These are phyloP conservation scores for Polyrhizophydium stewartii DNA, from an alignment of 371 early-diverging fungal genomes.

Conservation along the genomic window DNA sequence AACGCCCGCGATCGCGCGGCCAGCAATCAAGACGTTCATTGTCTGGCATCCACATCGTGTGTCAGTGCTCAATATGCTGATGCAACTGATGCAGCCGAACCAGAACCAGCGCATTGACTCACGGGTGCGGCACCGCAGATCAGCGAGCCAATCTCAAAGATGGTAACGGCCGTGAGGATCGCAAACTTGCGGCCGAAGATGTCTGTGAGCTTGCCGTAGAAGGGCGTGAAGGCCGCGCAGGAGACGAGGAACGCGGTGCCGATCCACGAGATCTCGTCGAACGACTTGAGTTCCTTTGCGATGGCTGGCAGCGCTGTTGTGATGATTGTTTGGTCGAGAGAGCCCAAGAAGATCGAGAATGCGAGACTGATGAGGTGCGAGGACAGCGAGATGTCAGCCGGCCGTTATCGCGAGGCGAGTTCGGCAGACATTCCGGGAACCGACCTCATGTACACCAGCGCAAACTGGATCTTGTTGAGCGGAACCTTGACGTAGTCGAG, in stretches of 20 bases:
- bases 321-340: conserved; percentile 71
- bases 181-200: conserved; percentile 55
- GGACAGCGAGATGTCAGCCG: no score
- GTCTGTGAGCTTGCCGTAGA: conserved; percentile 22
- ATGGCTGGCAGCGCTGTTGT: conserved; percentile 42
- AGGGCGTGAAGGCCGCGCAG: conserved; percentile 7
- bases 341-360: conserved; percentile 54
- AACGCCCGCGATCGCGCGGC: conserved; percentile 62
- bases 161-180: conserved; percentile 53
- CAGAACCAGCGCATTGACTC: not conserved
- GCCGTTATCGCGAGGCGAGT: no score
- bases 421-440: no score
- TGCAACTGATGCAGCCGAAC: not conserved
- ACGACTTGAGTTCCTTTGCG: conserved; percentile 42
- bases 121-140: conserved; percentile 57
- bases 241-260: conserved; percentile 29
- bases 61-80: not conserved
- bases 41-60: conserved; percentile 20
- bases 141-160: conserved; percentile 61
- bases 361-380: no score
- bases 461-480: no score
- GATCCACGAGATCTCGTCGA: conserved; percentile 59
- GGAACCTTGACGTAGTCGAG: no score
- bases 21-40: conserved; percentile 63
- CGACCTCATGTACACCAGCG: no score